These are phyloP conservation scores for Darksidea phi DNA, from an alignment of 495 filamentous ascomycete genomes.

Conservation along the genomic window DNA sequence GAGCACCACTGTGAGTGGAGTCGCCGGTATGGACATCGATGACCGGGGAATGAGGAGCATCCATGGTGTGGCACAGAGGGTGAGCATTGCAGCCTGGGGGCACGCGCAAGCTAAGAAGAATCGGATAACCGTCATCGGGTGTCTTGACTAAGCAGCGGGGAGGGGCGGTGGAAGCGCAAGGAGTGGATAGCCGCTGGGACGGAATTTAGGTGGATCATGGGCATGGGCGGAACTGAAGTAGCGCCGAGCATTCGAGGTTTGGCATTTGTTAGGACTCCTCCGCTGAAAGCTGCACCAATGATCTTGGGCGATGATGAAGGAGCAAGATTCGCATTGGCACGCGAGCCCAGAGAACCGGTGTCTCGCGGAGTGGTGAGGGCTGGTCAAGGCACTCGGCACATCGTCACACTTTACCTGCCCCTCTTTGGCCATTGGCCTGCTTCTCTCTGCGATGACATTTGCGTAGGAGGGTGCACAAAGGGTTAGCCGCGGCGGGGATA, in stretches of 20 bases:
- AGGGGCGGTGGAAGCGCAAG: constrained; percentile 12
- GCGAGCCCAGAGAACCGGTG: no score
- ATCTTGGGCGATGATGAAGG: constrained; percentile 16
- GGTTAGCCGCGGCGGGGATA: not conserved
- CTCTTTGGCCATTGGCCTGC: not conserved
- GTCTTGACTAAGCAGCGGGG: constrained; percentile 27
- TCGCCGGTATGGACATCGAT: constrained; percentile 15
- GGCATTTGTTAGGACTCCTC: no score
- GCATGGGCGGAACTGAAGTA: no score
- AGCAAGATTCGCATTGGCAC: not conserved
- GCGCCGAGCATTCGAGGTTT: no score
- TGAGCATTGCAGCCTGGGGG: constrained; percentile 14
- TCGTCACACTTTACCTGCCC: constrained; percentile 11
- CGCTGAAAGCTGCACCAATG: not conserved
- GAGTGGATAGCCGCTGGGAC: constrained; percentile 25
- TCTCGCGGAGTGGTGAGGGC: no score
- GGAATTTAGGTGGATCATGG: constrained; percentile 19
- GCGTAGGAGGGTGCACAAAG: no score
- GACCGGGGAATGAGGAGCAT: constrained; percentile 16
- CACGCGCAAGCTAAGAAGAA: constrained; percentile 18
- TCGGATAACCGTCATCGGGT: constrained; percentile 15
- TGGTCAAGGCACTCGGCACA: no score
- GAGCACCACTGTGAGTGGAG: constrained; percentile 12
- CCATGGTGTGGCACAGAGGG: constrained; percentile 22
- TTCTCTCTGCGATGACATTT: no score